Conservation (phyloP, 805 yeast genomes). For the Cyberlindnera nakhonratchasimensis region DNA sequence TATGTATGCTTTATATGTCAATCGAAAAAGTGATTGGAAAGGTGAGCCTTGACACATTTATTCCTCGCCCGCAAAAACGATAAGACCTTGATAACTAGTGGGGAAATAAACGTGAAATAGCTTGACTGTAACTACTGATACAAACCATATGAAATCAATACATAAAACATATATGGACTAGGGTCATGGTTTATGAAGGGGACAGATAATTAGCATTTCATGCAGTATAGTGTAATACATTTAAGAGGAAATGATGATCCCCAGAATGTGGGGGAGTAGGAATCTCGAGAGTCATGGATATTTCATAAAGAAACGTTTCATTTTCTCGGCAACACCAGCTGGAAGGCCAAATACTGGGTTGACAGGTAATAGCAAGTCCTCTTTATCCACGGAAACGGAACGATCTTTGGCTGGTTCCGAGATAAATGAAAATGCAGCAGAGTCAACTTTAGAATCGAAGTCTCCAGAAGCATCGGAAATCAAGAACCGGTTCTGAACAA, state of each 20-base stretch:
- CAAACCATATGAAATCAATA: too few relatives aligned
- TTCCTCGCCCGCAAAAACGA: too few relatives aligned
- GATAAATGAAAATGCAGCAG: constrained; percentile 12
- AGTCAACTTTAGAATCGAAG: constrained; percentile 6
- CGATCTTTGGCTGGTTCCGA: constrained; percentile 4
- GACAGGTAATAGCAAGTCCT: constrained; percentile 30
- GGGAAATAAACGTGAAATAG: too few relatives aligned
- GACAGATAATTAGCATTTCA: too few relatives aligned
- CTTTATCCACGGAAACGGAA: constrained; percentile 21
- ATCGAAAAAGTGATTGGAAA: too few relatives aligned
- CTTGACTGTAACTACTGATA: too few relatives aligned
- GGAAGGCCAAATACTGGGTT: constrained; percentile 65
- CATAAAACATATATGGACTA: neutral
- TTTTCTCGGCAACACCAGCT: constrained; percentile 34
- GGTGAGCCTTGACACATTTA: too few relatives aligned
- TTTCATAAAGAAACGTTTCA: constrained; percentile 13
- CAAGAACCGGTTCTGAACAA: constrained; percentile 21
- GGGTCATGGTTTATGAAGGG: too few relatives aligned
- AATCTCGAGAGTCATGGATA: neutral
- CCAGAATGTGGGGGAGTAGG: neutral
- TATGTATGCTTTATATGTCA: too few relatives aligned
- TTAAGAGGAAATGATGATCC: too few relatives aligned
- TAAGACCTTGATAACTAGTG: too few relatives aligned
- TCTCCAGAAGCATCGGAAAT: constrained; percentile 3
- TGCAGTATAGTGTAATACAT: too few relatives aligned